Evolutionary conservation across 2,329 filamentous ascomycete species (phyloP).

Genomic region (Moelleriella libera): DNA sequence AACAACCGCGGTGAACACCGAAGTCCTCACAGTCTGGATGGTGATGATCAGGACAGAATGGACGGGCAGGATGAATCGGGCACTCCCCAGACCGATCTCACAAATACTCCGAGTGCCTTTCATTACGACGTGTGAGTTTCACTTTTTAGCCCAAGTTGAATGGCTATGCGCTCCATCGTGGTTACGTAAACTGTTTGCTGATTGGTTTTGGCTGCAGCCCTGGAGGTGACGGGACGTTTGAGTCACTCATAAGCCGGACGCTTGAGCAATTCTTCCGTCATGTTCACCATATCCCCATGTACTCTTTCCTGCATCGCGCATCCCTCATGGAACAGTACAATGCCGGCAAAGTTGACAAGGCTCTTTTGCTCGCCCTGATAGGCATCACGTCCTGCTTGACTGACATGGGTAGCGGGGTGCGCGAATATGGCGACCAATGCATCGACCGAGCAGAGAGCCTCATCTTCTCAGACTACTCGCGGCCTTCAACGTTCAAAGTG

Average conservation of each 20-base stretch:
- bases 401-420: conserved; percentile 36
- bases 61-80: conserved; percentile 17
- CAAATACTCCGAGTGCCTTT: conserved; percentile 18
- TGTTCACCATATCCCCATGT: conserved; percentile 44
- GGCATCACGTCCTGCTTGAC: conserved; percentile 42
- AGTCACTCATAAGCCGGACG: conserved; percentile 34
- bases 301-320: conserved; percentile 43
- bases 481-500: conserved; percentile 42
- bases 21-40: conserved; percentile 19
- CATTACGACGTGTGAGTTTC: conserved; percentile 19
- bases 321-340: conserved; percentile 46
- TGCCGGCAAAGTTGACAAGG: conserved; percentile 38
- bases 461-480: conserved; percentile 37
- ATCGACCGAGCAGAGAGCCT: conserved; percentile 39
- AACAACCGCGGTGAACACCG: conserved; percentile 10
- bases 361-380: conserved; percentile 37
- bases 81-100: conserved; percentile 17
- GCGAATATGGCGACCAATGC: conserved; percentile 37
- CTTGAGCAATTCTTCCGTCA: conserved; percentile 45
- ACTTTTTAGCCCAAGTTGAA: background rate
- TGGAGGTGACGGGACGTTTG: conserved; percentile 27
- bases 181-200: background rate
- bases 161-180: background rate
- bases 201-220: conserved; percentile 10
- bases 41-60: conserved; percentile 11